Evolutionary conservation across 345 rosid genomes (phyloP).

Genomic region (Anastatica hierochuntica): DNA sequence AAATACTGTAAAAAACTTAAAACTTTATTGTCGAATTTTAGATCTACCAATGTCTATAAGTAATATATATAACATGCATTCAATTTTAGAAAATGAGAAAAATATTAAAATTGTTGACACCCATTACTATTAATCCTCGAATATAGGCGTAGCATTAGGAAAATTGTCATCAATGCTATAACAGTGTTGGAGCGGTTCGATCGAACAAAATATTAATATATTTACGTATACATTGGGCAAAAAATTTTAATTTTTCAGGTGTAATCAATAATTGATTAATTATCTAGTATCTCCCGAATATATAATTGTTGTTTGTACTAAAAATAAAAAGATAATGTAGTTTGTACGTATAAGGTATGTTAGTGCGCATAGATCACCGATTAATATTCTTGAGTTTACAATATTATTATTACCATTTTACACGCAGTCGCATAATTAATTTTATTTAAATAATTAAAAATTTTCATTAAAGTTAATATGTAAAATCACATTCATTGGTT

Average conservation of each 20-base stretch:
- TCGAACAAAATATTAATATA: no score
- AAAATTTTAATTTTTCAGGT: constrained; percentile 1
- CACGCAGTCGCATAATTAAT: background rate
- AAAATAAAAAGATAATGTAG: no score
- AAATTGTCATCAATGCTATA: background rate
- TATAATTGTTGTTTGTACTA: constrained; percentile 9
- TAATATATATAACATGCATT: no score
- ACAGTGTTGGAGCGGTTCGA: no score
- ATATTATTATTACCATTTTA: no score
- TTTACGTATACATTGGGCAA: background rate
- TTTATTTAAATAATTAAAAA: background rate
- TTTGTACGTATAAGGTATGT: constrained; percentile 10
- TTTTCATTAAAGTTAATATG: background rate
- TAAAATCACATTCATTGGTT: constrained; percentile 16
- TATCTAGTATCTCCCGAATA: background rate
- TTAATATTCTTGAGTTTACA: background rate
- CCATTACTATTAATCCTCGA: constrained; percentile 20
- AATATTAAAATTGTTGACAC: background rate
- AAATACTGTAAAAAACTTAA: no score
- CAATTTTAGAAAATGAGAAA: background rate
- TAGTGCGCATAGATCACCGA: constrained; percentile 11
- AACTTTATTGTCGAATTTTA: no score
- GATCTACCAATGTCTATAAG: no score
- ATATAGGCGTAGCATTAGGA: constrained; percentile 26
- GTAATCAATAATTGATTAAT: background rate